Percentiles rank a stretch among this genome's conserved stretches.
Conservation (phyloP, 139 green algal genomes). For the Pseudopediastrum boryanum region DNA sequence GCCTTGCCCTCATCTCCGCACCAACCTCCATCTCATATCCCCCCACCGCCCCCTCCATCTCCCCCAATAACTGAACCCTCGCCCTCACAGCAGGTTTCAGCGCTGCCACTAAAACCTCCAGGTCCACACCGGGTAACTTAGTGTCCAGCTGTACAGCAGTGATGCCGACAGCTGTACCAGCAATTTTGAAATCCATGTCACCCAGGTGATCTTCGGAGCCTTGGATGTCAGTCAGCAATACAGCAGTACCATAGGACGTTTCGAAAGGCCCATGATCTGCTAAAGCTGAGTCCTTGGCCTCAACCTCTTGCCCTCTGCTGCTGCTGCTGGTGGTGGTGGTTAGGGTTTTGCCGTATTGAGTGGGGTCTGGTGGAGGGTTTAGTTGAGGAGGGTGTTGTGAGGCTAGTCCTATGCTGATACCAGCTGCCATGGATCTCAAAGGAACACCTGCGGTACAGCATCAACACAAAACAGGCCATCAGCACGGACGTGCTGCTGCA, state of each 20-base stretch:
- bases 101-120: constrained; percentile 32
- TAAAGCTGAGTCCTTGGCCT: background rate
- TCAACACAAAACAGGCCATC: too few species aligned
- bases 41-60: constrained; percentile 54
- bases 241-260: constrained; percentile 31
- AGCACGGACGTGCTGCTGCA: too few species aligned
- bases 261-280: background rate
- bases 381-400: too few species aligned
- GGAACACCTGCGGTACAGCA: too few species aligned
- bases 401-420: too few species aligned
- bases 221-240: constrained; percentile 52
- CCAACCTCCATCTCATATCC: background rate
- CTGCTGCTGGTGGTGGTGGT: background rate
- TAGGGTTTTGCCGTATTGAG: too few species aligned
- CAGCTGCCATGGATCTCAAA: too few species aligned
- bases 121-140: constrained; percentile 68
- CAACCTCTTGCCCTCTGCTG: background rate
- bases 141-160: constrained; percentile 73
- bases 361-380: too few species aligned
- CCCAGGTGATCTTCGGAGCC: constrained; percentile 68
- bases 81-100: constrained; percentile 33
- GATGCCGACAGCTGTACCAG: constrained; percentile 59
- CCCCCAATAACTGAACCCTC: constrained; percentile 41
- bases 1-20: background rate
- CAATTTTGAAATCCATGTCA: constrained; percentile 78